Conservation (phyloP, 2,329 filamentous ascomycete genomes). For the Botryosphaeria agaves region DNA sequence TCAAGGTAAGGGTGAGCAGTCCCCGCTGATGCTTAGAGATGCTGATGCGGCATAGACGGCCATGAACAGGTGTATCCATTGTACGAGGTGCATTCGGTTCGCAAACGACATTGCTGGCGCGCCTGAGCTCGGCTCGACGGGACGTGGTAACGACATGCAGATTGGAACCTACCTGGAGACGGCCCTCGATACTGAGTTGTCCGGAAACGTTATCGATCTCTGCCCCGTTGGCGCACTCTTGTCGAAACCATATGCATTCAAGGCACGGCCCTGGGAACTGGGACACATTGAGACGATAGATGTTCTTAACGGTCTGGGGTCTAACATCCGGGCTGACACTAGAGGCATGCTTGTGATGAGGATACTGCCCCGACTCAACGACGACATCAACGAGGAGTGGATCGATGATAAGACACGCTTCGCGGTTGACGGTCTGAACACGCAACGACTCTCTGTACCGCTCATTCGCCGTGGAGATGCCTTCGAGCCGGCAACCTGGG, state of each 20-base stretch:
- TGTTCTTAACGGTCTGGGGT: conserved; percentile 81
- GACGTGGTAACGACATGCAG: conserved; percentile 92
- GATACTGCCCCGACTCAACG: conserved; percentile 79
- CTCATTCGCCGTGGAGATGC: conserved; percentile 76
- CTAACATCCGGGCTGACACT: conserved; percentile 86
- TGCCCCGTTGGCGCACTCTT: conserved; percentile 94
- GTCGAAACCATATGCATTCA: conserved; percentile 96
- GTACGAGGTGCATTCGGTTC: conserved; percentile 93
- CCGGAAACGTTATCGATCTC: conserved; percentile 93
- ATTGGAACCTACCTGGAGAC: conserved; percentile 96
- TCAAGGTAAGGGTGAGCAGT: conserved; percentile 41
- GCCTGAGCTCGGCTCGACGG: conserved; percentile 83
- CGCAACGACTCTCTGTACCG: conserved; percentile 85
- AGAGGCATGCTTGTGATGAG: conserved; percentile 94
- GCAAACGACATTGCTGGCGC: conserved; percentile 94
- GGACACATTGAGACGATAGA: conserved; percentile 94
- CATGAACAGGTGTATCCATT: conserved; percentile 99
- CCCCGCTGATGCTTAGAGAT: conserved; percentile 5
- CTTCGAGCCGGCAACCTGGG: conserved; percentile 87
- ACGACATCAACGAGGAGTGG: conserved; percentile 99
- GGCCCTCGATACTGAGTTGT: conserved; percentile 86
- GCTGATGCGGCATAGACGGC: conserved; percentile 46
- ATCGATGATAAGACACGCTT: conserved; percentile 98
- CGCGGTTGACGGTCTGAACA: conserved; percentile 90
- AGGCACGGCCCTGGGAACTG: conserved; percentile 89